Percentiles rank a stretch among this genome's conserved stretches.
phyloP scores from a whole-genome alignment of 2,329 filamentous ascomycete species.

The Aspergillus brunneoviolaceus region DNA sequence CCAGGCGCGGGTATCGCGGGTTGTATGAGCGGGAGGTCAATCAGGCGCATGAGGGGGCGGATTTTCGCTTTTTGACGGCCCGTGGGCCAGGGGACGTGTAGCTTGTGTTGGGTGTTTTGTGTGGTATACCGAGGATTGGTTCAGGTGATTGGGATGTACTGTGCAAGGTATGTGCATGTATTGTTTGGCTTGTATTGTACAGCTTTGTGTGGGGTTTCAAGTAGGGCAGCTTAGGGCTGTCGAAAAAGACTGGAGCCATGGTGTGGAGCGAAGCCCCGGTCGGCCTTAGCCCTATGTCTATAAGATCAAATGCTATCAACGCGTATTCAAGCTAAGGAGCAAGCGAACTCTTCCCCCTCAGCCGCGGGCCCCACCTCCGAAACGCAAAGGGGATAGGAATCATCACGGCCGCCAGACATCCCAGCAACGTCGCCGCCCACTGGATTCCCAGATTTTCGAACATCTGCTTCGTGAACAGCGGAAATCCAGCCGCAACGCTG shows the following conservation, averaged over 20 bases:
- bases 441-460: slow-evolving; percentile 39
- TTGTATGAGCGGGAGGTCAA: slow-evolving; percentile 45
- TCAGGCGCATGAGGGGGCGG: slow-evolving; percentile 41
- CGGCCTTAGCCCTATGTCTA: too few relatives aligned
- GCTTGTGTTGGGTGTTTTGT: too few relatives aligned
- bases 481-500: slow-evolving; percentile 34
- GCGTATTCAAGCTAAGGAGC: not conserved
- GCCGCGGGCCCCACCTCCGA: slow-evolving; percentile 25
- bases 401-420: slow-evolving; percentile 36
- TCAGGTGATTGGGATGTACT: too few relatives aligned
- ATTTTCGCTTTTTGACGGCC: slow-evolving; percentile 40
- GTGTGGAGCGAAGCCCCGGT: too few relatives aligned
- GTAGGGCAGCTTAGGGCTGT: too few relatives aligned
- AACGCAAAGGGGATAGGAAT: slow-evolving; percentile 39
- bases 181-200: too few relatives aligned
- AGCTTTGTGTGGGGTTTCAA: too few relatives aligned
- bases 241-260: too few relatives aligned
- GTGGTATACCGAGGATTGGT: too few relatives aligned
- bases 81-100: slow-evolving; percentile 10
- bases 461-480: slow-evolving; percentile 40
- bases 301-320: too few relatives aligned
- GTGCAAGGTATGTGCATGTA: too few relatives aligned
- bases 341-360: slow-evolving; percentile 18
- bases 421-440: slow-evolving; percentile 40
- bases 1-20: slow-evolving; percentile 38